Evolutionary conservation across 305 asterid genomes (phyloP), one percentile per base, ranked within the genome.

Genomic region (Ajuga reptans): DNA sequence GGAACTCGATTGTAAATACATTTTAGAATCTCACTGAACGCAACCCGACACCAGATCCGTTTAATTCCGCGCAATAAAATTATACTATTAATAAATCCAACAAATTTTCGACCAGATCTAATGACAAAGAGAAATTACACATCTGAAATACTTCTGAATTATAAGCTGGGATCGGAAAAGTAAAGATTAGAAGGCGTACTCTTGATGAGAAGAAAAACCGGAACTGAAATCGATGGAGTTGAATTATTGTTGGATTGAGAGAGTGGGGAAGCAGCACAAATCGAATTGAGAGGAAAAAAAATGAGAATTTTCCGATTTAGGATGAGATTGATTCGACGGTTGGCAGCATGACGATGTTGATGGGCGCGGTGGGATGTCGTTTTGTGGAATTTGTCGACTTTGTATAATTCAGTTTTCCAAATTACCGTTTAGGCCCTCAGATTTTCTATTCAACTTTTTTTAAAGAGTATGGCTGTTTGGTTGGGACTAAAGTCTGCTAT

Each of bases 271-370:
- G 60, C 73, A 59, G 42, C 17, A 9, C 9, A 54, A 59, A 14
- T 24, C 15, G 46, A 21, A 45, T 21, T 1, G 65, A 43, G 56
- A 67, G 31, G 51, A 37, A 54, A 52, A n/a, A 33, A 55, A 36
- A 51, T 55, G 56, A 21, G 31, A 39, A 34, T 21, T 14, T 51
- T 66, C 51, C 51, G 12, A 39, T 37, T 9, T 36, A 29, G 59
- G 66, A 51, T 67, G 54, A 56, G 59, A 66, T 59, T 8, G 16
- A 71, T 66, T 53, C 47, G 72, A 60, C 63, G 69, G 79, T 31
- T 62, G 78, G 43, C 73, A 72, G 71, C 46, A 47, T 55, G 75
- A 79, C 49, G 80, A 75, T 24, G 77, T 29, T 61, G 79, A 66
- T 69, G 68, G 74, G 58, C 55, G 31, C 2, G 39, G 55, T 59